A percentile compares a stretch with the other conserved stretches of the same genome.
phyloP scores from a whole-genome alignment of 768 basidiomycete species.

The Pisolithus orientalis region DNA sequence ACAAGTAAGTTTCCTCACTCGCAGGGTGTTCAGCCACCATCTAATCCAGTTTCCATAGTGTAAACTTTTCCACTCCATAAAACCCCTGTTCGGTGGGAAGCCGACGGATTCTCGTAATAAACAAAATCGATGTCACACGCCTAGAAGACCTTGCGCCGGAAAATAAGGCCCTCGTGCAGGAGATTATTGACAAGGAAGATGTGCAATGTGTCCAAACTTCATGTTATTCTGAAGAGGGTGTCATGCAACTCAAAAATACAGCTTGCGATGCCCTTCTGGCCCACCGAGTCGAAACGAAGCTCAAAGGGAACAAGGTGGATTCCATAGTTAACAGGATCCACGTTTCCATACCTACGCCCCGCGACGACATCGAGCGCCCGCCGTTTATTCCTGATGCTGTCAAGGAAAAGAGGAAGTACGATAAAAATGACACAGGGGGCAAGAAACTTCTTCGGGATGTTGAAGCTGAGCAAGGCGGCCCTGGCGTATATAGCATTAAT shows the following conservation, averaged over 20 bases:
- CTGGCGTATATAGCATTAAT: slow-evolving; percentile 89
- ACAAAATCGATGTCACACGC: slow-evolving; percentile 93
- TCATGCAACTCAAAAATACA: slow-evolving; percentile 92
- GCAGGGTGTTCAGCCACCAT: slow-evolving; percentile 1
- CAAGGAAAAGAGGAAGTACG: slow-evolving; percentile 72
- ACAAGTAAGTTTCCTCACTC: slow-evolving; percentile 50
- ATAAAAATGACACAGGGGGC: slow-evolving; percentile 81
- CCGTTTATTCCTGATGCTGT: slow-evolving; percentile 88
- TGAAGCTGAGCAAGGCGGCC: slow-evolving; percentile 81
- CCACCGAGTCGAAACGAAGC: slow-evolving; percentile 89
- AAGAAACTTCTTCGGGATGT: slow-evolving; percentile 69
- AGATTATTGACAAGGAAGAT: slow-evolving; percentile 71
- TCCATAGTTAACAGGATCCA: slow-evolving; percentile 92
- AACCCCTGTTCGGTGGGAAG: slow-evolving; percentile 92
- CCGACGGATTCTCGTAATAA: slow-evolving; percentile 89
- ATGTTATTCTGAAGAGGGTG: slow-evolving; percentile 94
- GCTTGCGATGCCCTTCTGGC: slow-evolving; percentile 95
- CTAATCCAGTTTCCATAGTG: slow-evolving; percentile 45
- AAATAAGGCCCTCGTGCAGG: slow-evolving; percentile 74
- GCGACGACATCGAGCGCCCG: slow-evolving; percentile 84
- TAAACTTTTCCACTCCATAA: slow-evolving; percentile 98
- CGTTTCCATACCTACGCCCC: slow-evolving; percentile 83
- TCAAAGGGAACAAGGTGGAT: slow-evolving; percentile 91
- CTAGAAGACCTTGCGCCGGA: slow-evolving; percentile 79
- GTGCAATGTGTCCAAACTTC: slow-evolving; percentile 81